Evolutionary conservation across 1,284 basidiomycete species (phyloP).

Genomic region (Cutaneotrichosporon arboriforme): DNA sequence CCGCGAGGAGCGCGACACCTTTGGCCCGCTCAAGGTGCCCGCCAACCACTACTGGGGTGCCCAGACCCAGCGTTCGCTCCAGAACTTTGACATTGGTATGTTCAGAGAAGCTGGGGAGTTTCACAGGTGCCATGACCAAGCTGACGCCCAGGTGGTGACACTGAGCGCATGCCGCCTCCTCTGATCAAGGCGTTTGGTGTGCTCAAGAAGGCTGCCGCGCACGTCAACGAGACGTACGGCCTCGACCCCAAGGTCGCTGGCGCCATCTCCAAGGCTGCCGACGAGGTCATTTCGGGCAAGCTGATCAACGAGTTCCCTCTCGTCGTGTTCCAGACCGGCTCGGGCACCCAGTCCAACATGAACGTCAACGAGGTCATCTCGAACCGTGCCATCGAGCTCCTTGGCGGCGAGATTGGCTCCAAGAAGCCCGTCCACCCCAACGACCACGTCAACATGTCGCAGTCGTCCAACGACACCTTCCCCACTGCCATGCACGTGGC

Average conservation of each 20-base stretch:
- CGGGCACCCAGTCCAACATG: constrained; percentile 99
- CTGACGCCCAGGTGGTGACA: constrained; percentile 56
- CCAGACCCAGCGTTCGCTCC: constrained; percentile 95
- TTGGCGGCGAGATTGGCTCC: constrained; percentile 90
- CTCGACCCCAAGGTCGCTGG: constrained; percentile 82
- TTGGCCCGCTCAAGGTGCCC: constrained; percentile 70
- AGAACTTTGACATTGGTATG: constrained; percentile 95
- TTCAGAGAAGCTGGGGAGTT: background rate
- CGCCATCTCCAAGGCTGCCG: constrained; percentile 88
- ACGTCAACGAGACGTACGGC: constrained; percentile 83
- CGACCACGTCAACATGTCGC: constrained; percentile 99
- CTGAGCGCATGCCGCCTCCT: constrained; percentile 87
- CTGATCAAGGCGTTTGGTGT: constrained; percentile 97
- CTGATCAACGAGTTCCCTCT: constrained; percentile 93
- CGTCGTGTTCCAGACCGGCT: constrained; percentile 99
- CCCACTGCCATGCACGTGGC: constrained; percentile 99
- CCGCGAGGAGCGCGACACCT: constrained; percentile 48
- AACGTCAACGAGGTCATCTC: constrained; percentile 99
- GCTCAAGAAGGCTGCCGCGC: constrained; percentile 93
- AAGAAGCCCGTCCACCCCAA: constrained; percentile 99
- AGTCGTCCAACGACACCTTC: constrained; percentile 99
- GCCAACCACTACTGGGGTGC: constrained; percentile 97
- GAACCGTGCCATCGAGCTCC: constrained; percentile 94
- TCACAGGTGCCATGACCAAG: background rate
- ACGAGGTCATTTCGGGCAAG: constrained; percentile 97